Evolutionary conservation across 2,329 filamentous ascomycete species (phyloP), one percentile per base, ranked within the genome.

Genomic region (Monosporascus sp.): DNA sequence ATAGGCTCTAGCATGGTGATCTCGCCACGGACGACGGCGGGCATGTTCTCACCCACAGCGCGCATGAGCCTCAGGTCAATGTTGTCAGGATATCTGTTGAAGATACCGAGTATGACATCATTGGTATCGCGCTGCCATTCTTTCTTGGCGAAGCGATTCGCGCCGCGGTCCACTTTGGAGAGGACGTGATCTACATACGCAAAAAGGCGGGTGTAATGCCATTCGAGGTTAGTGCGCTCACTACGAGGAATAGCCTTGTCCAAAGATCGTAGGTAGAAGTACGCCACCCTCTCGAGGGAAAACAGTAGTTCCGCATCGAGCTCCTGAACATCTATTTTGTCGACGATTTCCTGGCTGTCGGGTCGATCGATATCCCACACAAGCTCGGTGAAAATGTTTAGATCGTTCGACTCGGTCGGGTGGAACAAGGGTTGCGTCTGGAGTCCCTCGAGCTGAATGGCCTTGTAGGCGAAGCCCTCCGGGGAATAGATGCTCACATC

Each of bases 1-100:
- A 73, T 54, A 22, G 63, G 55, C 50, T 72, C 69, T 9, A 70
- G 58, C 36, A 69, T 61, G 15, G 56, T 66, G n/a, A 47, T 60
- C 27, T 67, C 57, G 8, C 67, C 68, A 2, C 65, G 59, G 7
- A 74, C 59, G 4, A 68, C 56, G 6, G 60, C 58, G 1, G 63
- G 53, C 5, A 74, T 47, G 17, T 61, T 63, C 17, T 70, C 65
- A 6, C 71, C 62, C 0, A 68, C 62, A 0, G 61, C 58, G 4
- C 61, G 48, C 1, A 65, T 48, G 1, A 68, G 47, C 17, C 62
- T 60, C 7, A 67, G 41, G 3, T 58, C 58, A 2, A 55, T 48
- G 18, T 49, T 9, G 57, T 42, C 2, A 49, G 57, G 27, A 14
- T 45, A 51, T 9, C 38, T 15, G 7, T 37, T 38, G 14, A 45